phyloP scores from a whole-genome alignment of 768 basidiomycete species.

The Sporobolomyces roseus region DNA sequence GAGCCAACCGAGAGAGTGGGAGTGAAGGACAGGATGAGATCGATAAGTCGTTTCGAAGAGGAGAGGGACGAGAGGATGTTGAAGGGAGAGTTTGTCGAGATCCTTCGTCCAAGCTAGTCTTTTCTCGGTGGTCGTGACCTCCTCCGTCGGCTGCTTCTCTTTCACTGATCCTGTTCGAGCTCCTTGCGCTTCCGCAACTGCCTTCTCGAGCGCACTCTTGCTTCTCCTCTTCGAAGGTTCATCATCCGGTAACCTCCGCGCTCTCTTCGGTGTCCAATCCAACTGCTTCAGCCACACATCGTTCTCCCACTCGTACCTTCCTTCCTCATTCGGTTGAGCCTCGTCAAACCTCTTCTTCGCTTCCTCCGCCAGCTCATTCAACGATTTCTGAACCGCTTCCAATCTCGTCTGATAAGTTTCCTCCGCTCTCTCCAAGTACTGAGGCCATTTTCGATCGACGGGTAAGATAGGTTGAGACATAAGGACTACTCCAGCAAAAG shows the following conservation, averaged over 20 bases:
- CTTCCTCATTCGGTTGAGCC: slow-evolving; percentile 47
- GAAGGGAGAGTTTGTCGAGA: slow-evolving; percentile 14
- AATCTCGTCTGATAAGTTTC: slow-evolving; percentile 67
- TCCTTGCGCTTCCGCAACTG: background rate
- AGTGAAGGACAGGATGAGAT: slow-evolving; percentile 47
- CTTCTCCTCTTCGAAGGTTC: slow-evolving; percentile 20
- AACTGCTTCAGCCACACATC: slow-evolving; percentile 69
- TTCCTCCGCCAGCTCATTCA: slow-evolving; percentile 66
- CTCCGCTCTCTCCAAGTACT: slow-evolving; percentile 75
- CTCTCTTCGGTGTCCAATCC: slow-evolving; percentile 84
- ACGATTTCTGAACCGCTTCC: slow-evolving; percentile 58
- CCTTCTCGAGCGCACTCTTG: slow-evolving; percentile 28
- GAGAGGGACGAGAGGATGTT: slow-evolving; percentile 50
- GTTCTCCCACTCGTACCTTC: slow-evolving; percentile 55
- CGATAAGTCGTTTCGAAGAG: slow-evolving; percentile 57
- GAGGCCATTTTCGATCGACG: slow-evolving; percentile 84
- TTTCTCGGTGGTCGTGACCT: background rate
- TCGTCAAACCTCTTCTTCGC: slow-evolving; percentile 53
- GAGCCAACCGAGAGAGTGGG: slow-evolving; percentile 48
- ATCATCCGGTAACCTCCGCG: slow-evolving; percentile 27
- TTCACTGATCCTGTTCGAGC: background rate
- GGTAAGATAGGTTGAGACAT: slow-evolving; percentile 92
- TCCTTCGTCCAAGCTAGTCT: slow-evolving; percentile 8
- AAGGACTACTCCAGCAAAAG: slow-evolving; percentile 80
- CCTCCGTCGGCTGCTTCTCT: background rate